Evolutionary conservation across 805 yeast genomes (phyloP).

Genomic region (Zygotorulaspora danielsina): DNA sequence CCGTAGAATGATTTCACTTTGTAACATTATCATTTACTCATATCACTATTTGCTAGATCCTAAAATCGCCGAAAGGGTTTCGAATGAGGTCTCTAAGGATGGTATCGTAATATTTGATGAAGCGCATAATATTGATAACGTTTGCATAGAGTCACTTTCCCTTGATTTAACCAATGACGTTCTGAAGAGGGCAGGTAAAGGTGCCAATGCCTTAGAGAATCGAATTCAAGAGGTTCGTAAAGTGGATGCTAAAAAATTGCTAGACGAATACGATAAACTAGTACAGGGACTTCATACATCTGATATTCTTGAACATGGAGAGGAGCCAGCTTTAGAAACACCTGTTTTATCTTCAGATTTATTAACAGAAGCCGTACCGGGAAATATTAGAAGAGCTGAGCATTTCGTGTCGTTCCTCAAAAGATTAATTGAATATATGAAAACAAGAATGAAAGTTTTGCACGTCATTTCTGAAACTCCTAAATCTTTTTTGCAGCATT

Average conservation of each 20-base stretch:
- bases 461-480: constrained; percentile 99
- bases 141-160: constrained; percentile 92
- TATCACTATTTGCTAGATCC: constrained; percentile 96
- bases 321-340: constrained; percentile 63
- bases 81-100: constrained; percentile 86
- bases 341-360: constrained; percentile 85
- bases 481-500: constrained; percentile 81
- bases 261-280: constrained; percentile 84
- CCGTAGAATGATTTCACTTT: constrained; percentile 93
- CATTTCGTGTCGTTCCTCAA: constrained; percentile 92
- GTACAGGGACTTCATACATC: constrained; percentile 86
- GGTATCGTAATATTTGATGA: constrained; percentile 95
- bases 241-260: constrained; percentile 76
- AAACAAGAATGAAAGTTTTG: constrained; percentile 94
- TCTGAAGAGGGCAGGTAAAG: constrained; percentile 77
- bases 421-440: constrained; percentile 87
- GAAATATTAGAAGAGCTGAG: constrained; percentile 94
- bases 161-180: constrained; percentile 90
- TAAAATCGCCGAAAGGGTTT: constrained; percentile 92
- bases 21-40: constrained; percentile 92
- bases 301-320: constrained; percentile 57
- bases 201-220: constrained; percentile 72
- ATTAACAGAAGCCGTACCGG: constrained; percentile 91
- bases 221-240: constrained; percentile 82
- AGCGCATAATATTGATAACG: constrained; percentile 98